Conservation (phyloP, 176 grass and related monocot species). For the Zea mays region DNA sequence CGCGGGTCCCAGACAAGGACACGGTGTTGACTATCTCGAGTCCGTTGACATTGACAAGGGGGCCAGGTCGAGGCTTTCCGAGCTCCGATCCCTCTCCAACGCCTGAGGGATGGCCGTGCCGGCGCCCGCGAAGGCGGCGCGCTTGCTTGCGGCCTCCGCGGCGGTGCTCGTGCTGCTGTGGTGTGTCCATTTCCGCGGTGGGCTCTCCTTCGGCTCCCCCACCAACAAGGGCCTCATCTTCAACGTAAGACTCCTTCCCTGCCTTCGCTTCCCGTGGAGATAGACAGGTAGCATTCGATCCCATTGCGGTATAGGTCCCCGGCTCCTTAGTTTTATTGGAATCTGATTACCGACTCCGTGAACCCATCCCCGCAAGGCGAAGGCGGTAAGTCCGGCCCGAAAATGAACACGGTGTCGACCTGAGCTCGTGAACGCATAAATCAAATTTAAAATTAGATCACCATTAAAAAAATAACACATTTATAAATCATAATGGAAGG, state of each 20-base stretch:
- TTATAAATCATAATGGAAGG: too few relatives aligned
- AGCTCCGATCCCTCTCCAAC: conserved; percentile 2
- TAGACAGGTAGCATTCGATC: background rate
- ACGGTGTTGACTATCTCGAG: background rate
- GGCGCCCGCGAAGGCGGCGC: conserved; percentile 43
- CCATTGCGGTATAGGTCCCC: background rate
- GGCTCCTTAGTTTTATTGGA: background rate
- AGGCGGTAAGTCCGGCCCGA: too few relatives aligned
- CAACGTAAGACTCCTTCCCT: conserved; percentile 30
- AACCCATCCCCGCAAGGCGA: background rate
- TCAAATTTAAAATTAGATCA: too few relatives aligned
- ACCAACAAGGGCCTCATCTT: conserved; percentile 49
- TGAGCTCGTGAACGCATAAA: too few relatives aligned
- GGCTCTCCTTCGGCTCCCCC: conserved; percentile 60
- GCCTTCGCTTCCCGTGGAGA: background rate
- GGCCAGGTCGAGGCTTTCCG: background rate
- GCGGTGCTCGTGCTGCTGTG: conserved; percentile 69
- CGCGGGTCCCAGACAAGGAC: background rate
- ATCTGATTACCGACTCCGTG: background rate
- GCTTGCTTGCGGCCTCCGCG: conserved; percentile 45
- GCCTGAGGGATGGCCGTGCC: conserved; percentile 44
- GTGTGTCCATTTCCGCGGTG: conserved; percentile 75
- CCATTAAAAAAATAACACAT: too few relatives aligned
- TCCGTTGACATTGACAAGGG: background rate
- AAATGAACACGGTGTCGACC: too few relatives aligned